These are phyloP conservation scores for Eutrema heterophyllum DNA, from an alignment of 345 rosid species.

Conservation along the genomic window DNA sequence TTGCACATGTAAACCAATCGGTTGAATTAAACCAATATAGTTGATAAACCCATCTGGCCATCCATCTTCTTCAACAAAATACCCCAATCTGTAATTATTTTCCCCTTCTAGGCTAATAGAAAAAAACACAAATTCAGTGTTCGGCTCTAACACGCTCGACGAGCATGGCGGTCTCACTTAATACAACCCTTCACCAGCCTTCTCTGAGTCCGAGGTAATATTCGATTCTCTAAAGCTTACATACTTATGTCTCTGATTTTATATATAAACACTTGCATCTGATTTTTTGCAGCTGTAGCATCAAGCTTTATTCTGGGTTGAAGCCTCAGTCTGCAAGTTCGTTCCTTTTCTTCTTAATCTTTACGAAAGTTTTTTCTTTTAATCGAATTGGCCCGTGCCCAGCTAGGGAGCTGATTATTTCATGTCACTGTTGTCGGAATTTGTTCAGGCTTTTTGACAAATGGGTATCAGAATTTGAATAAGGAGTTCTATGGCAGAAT, in stretches of 20 bases:
- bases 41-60: background rate
- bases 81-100: conserved; percentile 21
- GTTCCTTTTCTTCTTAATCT: conserved; percentile 25
- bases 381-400: background rate
- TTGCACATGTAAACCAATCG: conserved; percentile 10
- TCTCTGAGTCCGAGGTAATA: conserved; percentile 57
- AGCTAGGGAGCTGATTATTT: conserved; percentile 2
- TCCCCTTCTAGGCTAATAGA: background rate
- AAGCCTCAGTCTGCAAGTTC: conserved; percentile 65
- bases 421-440: background rate
- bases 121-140: background rate
- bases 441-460: conserved; percentile 41
- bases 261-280: background rate
- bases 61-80: conserved; percentile 7
- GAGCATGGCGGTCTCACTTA: conserved; percentile 57
- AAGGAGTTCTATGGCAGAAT: conserved; percentile 68
- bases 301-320: conserved; percentile 67
- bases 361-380: background rate
- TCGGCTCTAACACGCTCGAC: conserved; percentile 17
- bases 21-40: conserved; percentile 6
- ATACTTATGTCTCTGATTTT: background rate
- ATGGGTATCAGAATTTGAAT: conserved; percentile 50
- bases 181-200: conserved; percentile 44
- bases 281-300: conserved; percentile 50
- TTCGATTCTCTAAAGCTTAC: background rate